Evolutionary conservation across 176 grass and related monocot genomes (phyloP).

Genomic region (Hyparrhenia diplandra): DNA sequence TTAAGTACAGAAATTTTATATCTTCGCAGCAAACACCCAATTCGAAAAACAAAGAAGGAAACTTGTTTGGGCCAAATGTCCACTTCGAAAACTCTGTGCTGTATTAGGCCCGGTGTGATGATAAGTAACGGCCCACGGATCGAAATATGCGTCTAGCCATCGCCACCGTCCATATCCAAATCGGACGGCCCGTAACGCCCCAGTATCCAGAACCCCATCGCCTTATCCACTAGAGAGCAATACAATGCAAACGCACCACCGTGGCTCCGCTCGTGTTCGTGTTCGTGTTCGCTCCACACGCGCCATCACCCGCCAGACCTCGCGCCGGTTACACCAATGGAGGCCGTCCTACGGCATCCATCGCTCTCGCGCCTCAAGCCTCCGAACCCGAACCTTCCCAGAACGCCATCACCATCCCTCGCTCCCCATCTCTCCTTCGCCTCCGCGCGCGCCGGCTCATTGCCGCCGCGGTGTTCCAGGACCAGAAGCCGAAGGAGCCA

Average conservation of each 20-base stretch:
- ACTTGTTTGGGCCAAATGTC: background rate
- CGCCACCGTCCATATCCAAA: background rate
- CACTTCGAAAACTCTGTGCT: background rate
- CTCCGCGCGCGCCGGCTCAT: constrained; percentile 17
- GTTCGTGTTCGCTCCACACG: constrained; percentile 5
- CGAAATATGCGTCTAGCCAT: background rate
- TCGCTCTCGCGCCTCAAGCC: constrained; percentile 74
- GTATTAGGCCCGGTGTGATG: background rate
- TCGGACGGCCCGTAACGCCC: background rate
- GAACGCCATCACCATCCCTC: background rate
- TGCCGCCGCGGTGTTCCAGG: constrained; percentile 56
- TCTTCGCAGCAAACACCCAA: too few relatives aligned
- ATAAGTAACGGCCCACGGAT: background rate
- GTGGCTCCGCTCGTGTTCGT: too few relatives aligned
- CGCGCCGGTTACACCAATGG: constrained; percentile 38
- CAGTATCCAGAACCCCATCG: constrained; percentile 33
- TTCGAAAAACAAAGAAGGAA: too few relatives aligned
- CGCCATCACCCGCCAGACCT: background rate
- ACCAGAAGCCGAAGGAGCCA: constrained; percentile 36
- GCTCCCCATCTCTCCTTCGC: background rate
- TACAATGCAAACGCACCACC: background rate
- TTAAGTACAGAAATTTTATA: too few relatives aligned
- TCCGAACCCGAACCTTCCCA: constrained; percentile 20
- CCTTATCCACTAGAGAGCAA: constrained; percentile 35
- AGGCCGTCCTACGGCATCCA: constrained; percentile 69